Evolutionary conservation across 2,329 filamentous ascomycete genomes (phyloP), one percentile per base, ranked within the genome.

Genomic region (Zasmidium angulare): DNA sequence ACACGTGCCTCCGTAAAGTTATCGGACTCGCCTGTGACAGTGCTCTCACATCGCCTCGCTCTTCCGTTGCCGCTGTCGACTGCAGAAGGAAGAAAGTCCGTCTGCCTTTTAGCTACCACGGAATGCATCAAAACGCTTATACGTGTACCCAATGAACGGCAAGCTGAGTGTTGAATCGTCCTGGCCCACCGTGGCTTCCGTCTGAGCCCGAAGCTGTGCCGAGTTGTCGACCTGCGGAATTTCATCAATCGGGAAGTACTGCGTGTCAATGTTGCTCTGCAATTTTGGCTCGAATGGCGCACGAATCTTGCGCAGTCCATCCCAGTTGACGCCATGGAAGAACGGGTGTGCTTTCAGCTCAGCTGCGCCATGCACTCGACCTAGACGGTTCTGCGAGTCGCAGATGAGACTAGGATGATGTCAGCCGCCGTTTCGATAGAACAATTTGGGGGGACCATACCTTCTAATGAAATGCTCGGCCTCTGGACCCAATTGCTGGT

Each of bases 191-290:
- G 86, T 86, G 61, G 89, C 87, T 64, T 89, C 84, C 52, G 90
- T 91, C 76, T 96, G 90, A 20, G 90, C 90, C 74, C 91, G 90
- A 71, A 96, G 84, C 66, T 90, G 84, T 22, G 92, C 95, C 57
- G 90, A 91, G 65, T 92, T 96, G 75, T 97, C 93, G 56, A 92
- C 93, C 80, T 98, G 93, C 69, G 96, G 92, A 72, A 99, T 97
- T 77, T 99, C 95, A 73, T 99, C 95, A 54, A 92, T 97, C 10
- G 95, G 95, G 86, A 99, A 99, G 82, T 99, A 98, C 50, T 93
- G 93, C 20, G 95, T 96, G 74, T 99, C 95, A 70, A 96, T 89
- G 75, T 95, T 95, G 63, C 91, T 96, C 61, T 90, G 89, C 65
- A 99, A 82, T 71, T 92, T 91, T 2, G 95, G 95, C 79, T 98